phyloP scores from a whole-genome alignment of 257 asterid species.

The Solanum medicagineum region DNA sequence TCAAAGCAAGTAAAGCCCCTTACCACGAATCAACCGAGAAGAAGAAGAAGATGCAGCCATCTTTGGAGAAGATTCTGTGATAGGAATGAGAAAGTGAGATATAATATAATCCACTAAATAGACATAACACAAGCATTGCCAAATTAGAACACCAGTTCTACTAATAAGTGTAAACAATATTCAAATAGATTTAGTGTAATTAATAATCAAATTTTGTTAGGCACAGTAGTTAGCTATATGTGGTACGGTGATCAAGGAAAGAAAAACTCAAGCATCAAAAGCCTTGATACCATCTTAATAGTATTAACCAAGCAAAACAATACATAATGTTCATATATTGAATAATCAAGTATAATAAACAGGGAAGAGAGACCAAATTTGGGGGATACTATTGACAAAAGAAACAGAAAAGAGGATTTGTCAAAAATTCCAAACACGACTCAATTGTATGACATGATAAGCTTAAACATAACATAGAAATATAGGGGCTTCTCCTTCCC shows the following conservation, averaged over 20 bases:
- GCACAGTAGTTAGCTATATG: not conserved
- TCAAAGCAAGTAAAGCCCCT: not conserved
- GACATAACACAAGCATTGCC: not conserved
- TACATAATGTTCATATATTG: no score
- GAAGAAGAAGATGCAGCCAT: slow-evolving; percentile 9
- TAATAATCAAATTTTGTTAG: not conserved
- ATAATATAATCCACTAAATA: not conserved
- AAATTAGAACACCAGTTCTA: not conserved
- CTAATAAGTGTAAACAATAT: not conserved
- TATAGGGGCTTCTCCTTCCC: not conserved
- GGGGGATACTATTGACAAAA: no score
- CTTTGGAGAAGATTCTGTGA: not conserved
- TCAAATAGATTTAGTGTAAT: not conserved
- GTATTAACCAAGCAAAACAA: no score
- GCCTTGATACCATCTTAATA: not conserved
- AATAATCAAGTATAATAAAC: no score
- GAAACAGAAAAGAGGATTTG: no score
- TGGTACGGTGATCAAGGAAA: not conserved
- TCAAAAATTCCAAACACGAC: no score
- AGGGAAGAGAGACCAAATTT: no score
- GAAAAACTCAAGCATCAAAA: not conserved
- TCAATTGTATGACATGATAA: no score
- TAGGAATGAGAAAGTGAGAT: not conserved
- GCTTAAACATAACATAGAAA: no score
- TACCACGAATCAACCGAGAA: not conserved